Percentiles rank a stretch among this genome's conserved stretches.
Evolutionary conservation across 208 protist species (phyloP).

Genomic region (Trypanosoma avium): DNA sequence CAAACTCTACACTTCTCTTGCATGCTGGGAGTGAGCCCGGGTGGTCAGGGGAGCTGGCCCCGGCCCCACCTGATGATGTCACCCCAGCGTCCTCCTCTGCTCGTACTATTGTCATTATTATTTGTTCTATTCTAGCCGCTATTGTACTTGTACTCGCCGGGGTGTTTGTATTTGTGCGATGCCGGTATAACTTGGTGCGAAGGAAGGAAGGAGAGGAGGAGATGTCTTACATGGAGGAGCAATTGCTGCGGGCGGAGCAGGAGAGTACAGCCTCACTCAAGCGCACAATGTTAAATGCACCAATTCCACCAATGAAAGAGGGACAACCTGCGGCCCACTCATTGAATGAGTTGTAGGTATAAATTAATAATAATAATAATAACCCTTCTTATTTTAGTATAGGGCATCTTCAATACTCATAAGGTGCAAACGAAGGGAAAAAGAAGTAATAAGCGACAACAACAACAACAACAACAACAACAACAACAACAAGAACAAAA

Average conservation of each 20-base stretch:
- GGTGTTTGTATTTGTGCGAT: neutral
- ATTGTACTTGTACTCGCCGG: neutral
- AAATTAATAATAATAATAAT: neutral
- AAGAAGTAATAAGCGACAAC: no score
- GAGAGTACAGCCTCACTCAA: constrained; percentile 15
- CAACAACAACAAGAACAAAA: no score
- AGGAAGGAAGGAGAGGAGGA: constrained; percentile 5
- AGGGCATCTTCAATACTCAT: no score
- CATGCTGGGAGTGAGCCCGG: neutral
- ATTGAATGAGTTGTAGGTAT: constrained; percentile 3
- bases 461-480: no score
- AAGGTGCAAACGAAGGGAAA: no score
- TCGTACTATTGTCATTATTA: neutral
- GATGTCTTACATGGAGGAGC: constrained; percentile 20
- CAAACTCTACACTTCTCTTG: constrained; percentile 1
- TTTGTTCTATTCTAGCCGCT: neutral
- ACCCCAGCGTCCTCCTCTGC: neutral
- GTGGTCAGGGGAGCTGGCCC: neutral
- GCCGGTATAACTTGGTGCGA: neutral
- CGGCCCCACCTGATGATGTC: neutral
- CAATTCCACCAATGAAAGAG: neutral
- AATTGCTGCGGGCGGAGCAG: constrained; percentile 9
- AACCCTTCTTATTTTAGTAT: no score
- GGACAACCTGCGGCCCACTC: neutral
- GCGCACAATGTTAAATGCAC: constrained; percentile 1